Base-by-base conservation (phyloP, 2,329 filamentous ascomycete genomes). In the Ceratocystiopsis sp. region DNA sequence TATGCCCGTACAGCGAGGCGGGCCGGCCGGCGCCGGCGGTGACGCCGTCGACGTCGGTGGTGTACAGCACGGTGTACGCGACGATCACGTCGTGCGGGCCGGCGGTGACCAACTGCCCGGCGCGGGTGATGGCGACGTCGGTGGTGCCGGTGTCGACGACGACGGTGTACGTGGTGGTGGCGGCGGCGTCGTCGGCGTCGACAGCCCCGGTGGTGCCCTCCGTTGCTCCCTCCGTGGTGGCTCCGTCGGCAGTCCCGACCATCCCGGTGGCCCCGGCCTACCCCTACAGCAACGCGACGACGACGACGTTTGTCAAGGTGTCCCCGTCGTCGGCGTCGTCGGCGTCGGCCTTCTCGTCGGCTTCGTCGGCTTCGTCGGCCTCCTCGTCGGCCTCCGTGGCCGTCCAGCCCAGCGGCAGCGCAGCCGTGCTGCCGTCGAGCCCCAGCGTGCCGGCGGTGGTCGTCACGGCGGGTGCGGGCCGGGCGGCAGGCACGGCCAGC, bases 11-110 rank as follows among this genome's bases (percentile, higher is more conserved):
- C 15, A 39, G 40, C 9, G 45, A 43, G n/a, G 34, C 44, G 11
- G 44, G 38, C 34, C 39, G 17, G 18, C 33, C 43, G 3, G 16
- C 35, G 13, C 32, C 35, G 15, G 19, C 11, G 32, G 33, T n/a
- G 16, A 25, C 19, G 32, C 34, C 25, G 33, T 29, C 40, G 36
- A 41, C 41, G 32, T 3, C 10, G 32, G 11, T 14, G 32, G 32
- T 66, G 42, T 64, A 57, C 53, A 59, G 58, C 42, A 65, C 60
- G 16, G 50, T 50, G 14, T 53, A 73, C 49, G 63, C 69, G 50
- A 51, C 51, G 42, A 37, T 51, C 38, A 50, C 48, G 14, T 50
- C 51, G 33, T 51, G 51, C 44, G 49, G 47, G 8, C 39, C 50
- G 13, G 39, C 40, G 6, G 50, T 52, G 25, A 50, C 51, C 44